Percentiles rank a stretch among this genome's conserved stretches.
Conservation (phyloP, 331 rosid species). For the Phaseolus coccineus region DNA sequence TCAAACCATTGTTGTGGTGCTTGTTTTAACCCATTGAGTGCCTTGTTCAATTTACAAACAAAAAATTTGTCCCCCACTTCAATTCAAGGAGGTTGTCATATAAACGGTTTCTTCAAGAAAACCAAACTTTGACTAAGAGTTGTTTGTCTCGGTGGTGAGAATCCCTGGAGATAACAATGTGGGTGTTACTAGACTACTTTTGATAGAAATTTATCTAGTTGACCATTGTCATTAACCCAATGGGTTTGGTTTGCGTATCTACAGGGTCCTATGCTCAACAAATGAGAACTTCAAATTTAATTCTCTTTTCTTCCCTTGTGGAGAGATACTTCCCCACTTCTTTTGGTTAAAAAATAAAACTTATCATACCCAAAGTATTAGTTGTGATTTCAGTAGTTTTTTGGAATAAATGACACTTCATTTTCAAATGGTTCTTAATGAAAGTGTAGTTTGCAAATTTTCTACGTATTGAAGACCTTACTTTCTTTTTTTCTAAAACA, state of each 20-base stretch:
- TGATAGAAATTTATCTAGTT: constrained; percentile 15
- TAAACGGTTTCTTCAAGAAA: too few species aligned
- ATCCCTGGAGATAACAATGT: background rate
- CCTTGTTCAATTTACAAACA: too few species aligned
- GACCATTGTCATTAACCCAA: constrained; percentile 10
- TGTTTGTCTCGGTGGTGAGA: too few species aligned
- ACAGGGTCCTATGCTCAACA: background rate
- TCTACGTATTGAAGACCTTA: background rate
- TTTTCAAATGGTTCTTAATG: constrained; percentile 2
- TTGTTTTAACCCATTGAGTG: too few species aligned
- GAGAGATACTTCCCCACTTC: constrained; percentile 5
- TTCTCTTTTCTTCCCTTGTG: constrained; percentile 8
- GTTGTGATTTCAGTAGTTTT: constrained; percentile 1
- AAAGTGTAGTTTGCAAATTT: background rate
- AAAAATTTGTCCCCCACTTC: too few species aligned
- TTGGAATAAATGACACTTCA: background rate
- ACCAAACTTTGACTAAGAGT: too few species aligned
- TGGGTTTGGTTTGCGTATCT: constrained; percentile 17
- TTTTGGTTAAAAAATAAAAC: background rate
- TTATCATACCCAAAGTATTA: background rate
- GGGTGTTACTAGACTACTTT: background rate
- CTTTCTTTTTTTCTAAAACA: background rate
- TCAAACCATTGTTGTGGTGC: too few species aligned
- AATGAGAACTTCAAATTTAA: constrained; percentile 2
- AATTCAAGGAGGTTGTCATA: too few species aligned